Percentiles rank a stretch among this genome's conserved stretches.
These are phyloP conservation scores for Amauroascus niger DNA, from an alignment of 2,329 filamentous ascomycete genomes.

Conservation along the genomic window DNA sequence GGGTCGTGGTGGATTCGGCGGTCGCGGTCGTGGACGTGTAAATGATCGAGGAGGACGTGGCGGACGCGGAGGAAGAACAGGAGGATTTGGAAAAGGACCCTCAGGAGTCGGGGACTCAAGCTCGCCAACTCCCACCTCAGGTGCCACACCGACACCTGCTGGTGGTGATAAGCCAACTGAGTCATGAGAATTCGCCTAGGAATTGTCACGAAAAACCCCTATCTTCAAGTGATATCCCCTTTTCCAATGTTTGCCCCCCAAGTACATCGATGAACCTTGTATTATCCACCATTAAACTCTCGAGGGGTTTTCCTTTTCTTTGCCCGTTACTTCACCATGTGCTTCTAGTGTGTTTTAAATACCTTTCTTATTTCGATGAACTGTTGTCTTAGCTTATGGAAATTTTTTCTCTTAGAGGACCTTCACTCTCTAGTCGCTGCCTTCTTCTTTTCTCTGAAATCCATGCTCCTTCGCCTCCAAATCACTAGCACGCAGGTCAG, in stretches of 20 bases:
- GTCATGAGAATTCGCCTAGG: slow-evolving; percentile 6
- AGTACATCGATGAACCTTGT: slow-evolving; percentile 6
- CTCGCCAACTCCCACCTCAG: slow-evolving; percentile 10
- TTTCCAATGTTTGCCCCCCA: neutral
- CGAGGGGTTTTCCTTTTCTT: neutral
- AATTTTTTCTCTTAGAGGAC: neutral
- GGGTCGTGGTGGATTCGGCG: slow-evolving; percentile 50
- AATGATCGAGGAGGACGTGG: slow-evolving; percentile 48
- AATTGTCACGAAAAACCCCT: neutral
- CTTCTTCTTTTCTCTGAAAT: neutral
- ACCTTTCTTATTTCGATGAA: neutral
- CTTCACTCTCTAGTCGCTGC: neutral
- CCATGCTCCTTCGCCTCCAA: too few species aligned
- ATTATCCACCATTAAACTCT: slow-evolving; percentile 3
- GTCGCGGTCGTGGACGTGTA: slow-evolving; percentile 46
- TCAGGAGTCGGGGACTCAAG: slow-evolving; percentile 8
- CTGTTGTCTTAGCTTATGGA: neutral
- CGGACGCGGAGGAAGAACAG: slow-evolving; percentile 48
- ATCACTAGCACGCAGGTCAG: too few species aligned
- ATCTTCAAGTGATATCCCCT: slow-evolving; percentile 8
- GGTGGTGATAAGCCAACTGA: slow-evolving; percentile 13
- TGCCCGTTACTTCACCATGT: neutral
- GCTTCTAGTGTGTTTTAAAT: slow-evolving; percentile 13
- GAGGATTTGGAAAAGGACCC: slow-evolving; percentile 32
- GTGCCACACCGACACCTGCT: neutral